Evolutionary conservation across 2,329 filamentous ascomycete species (phyloP).

Genomic region (Colletotrichum sp.): DNA sequence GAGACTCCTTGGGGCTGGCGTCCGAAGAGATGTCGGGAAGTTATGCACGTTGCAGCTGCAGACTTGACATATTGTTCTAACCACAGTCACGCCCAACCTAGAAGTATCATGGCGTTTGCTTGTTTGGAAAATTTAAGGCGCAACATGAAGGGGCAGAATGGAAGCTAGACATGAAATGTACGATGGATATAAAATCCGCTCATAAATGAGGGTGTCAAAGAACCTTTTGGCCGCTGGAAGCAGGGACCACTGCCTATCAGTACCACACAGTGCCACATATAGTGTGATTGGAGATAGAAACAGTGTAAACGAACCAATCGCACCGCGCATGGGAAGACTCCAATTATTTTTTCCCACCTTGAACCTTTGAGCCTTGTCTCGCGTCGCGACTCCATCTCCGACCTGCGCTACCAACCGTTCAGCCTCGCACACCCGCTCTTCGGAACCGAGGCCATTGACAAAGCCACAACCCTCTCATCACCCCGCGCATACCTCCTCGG

Average conservation of each 20-base stretch:
- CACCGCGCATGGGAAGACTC: not conserved
- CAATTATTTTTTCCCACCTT: slow-evolving; percentile 10
- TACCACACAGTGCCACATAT: accelerated
- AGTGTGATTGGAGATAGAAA: accelerated
- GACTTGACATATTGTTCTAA: not conserved
- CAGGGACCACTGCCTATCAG: not conserved
- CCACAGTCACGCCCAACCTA: not conserved
- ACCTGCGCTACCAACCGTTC: slow-evolving; percentile 4
- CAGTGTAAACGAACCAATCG: not conserved
- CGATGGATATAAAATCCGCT: not conserved
- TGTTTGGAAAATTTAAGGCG: not conserved
- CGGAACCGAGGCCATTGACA: not conserved
- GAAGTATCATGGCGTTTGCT: not conserved
- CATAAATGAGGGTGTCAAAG: not conserved
- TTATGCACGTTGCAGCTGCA: not conserved
- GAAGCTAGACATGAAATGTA: not conserved
- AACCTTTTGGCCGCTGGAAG: not conserved
- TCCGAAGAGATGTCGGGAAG: not conserved
- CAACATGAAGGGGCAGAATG: not conserved
- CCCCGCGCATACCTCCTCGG: not conserved
- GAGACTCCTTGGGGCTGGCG: not conserved
- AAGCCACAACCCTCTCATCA: not conserved
- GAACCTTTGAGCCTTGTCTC: slow-evolving; percentile 3
- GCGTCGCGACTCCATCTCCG: slow-evolving; percentile 20
- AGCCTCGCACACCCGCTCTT: slow-evolving; percentile 1